phyloP scores from a whole-genome alignment of 2,329 filamentous ascomycete genomes.

The Xylariaceae sp. region DNA sequence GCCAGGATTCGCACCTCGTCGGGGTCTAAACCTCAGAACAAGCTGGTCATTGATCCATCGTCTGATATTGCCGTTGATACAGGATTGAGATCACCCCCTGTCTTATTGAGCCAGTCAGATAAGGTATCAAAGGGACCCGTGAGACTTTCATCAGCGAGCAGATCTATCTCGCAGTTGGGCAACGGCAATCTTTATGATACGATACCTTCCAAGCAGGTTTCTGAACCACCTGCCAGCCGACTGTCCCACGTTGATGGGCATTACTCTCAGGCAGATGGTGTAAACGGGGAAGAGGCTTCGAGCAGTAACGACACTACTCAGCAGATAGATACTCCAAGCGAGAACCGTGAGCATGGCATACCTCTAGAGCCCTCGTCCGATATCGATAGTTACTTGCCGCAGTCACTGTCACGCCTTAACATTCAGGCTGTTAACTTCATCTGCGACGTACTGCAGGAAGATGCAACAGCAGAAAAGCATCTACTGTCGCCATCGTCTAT shows the following conservation, averaged over 20 bases:
- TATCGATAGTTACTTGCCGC: conserved; percentile 43
- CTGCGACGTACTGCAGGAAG: conserved; percentile 55
- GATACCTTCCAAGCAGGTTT: conserved; percentile 8
- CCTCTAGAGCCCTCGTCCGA: conserved; percentile 15
- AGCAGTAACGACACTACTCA: conserved; percentile 14
- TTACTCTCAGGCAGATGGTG: conserved; percentile 17
- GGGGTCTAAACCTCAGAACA: conserved; percentile 18
- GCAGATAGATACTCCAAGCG: conserved; percentile 16
- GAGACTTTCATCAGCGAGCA: conserved; percentile 16
- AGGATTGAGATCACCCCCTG: conserved; percentile 14
- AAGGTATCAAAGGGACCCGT: conserved; percentile 19
- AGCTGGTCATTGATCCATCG: conserved; percentile 18
- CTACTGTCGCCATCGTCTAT: conserved; percentile 38
- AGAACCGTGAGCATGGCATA: conserved; percentile 13
- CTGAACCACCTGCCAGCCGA: conserved; percentile 7
- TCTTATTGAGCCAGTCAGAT: conserved; percentile 14
- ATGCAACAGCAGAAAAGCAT: conserved; percentile 48
- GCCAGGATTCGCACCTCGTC: conserved; percentile 26
- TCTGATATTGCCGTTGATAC: conserved; percentile 17
- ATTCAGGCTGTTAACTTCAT: conserved; percentile 56
- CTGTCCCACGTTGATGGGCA: conserved; percentile 9
- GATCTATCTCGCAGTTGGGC: conserved; percentile 15
- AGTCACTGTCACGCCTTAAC: conserved; percentile 51
- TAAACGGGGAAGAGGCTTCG: conserved; percentile 18
- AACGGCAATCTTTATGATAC: conserved; percentile 15